phyloP scores from a whole-genome alignment of 2,329 filamentous ascomycete species.

The Xylariales sp. region DNA sequence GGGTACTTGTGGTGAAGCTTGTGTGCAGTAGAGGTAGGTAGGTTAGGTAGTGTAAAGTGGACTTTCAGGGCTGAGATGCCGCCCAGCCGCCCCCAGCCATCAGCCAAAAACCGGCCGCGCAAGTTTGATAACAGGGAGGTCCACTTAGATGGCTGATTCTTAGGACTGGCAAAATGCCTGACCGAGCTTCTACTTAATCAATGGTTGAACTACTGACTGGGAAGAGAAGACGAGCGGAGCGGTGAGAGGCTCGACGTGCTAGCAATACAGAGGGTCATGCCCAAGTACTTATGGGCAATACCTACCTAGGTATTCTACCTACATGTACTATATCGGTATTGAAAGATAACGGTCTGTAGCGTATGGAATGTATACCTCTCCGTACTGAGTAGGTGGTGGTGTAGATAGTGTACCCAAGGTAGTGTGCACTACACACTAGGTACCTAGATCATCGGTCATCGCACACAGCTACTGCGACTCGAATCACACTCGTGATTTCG shows the following conservation, averaged over 20 bases:
- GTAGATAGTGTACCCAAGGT: neutral
- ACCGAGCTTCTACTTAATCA: neutral
- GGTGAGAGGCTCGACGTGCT: conserved; percentile 12
- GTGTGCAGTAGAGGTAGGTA: too few relatives aligned
- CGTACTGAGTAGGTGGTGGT: neutral
- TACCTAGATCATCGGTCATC: conserved; percentile 1
- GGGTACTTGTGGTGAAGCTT: too few relatives aligned
- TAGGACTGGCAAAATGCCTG: neutral
- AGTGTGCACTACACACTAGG: too few relatives aligned
- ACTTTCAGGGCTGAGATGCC: conserved; percentile 31
- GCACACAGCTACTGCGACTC: conserved; percentile 12
- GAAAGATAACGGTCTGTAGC: neutral
- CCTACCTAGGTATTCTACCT: too few relatives aligned
- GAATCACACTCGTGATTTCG: conserved; percentile 28
- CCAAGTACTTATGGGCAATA: neutral
- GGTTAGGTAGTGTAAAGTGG: neutral
- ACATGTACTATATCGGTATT: too few relatives aligned
- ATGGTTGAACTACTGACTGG: neutral
- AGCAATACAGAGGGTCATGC: neutral
- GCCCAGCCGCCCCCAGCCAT: conserved; percentile 14
- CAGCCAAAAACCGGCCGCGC: conserved; percentile 12
- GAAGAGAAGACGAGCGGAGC: neutral
- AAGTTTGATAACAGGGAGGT: conserved; percentile 11
- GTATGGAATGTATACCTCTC: neutral
- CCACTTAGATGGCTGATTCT: conserved; percentile 28